Evolutionary conservation across 176 grass and related monocot species (phyloP).

Genomic region (Ampelocalamus luodianensis): DNA sequence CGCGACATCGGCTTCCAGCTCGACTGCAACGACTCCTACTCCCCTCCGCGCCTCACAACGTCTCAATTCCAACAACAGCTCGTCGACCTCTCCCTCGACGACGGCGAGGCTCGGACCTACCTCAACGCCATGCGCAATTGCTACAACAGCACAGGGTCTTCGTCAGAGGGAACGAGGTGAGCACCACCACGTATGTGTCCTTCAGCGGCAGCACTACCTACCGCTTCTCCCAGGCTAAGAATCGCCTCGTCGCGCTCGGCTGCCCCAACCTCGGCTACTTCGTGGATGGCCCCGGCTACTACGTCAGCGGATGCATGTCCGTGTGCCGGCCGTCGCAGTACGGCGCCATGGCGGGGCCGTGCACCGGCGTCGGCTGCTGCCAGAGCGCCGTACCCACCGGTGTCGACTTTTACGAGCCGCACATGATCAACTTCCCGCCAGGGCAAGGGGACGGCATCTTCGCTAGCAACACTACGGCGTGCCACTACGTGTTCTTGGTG

Average conservation of each 20-base stretch:
- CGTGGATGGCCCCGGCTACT: background rate
- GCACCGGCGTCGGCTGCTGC: slow-evolving; percentile 65
- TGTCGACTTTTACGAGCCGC: background rate
- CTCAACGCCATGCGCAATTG: slow-evolving; percentile 28
- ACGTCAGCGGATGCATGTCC: slow-evolving; percentile 53
- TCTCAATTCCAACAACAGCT: background rate
- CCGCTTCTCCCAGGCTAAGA: slow-evolving; percentile 37
- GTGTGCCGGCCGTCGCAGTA: slow-evolving; percentile 36
- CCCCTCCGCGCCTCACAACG: slow-evolving; percentile 35
- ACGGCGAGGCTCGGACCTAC: slow-evolving; percentile 20
- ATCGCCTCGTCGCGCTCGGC: slow-evolving; percentile 36
- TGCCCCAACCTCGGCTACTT: slow-evolving; percentile 54
- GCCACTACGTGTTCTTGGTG: slow-evolving; percentile 50
- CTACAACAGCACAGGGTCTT: slow-evolving; percentile 3
- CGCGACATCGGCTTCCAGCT: slow-evolving; percentile 33
- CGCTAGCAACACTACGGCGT: background rate
- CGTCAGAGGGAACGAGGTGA: accelerated
- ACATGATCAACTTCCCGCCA: background rate
- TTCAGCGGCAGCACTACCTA: background rate
- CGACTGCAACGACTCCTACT: slow-evolving; percentile 19
- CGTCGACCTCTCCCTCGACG: slow-evolving; percentile 9
- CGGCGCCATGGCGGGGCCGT: background rate
- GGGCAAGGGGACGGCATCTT: background rate
- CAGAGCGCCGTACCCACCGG: slow-evolving; percentile 19
- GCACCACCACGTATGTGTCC: background rate